These are phyloP conservation scores for Phytophthora hibernalis DNA, from an alignment of 352 stramenopile genomes.

Conservation along the genomic window DNA sequence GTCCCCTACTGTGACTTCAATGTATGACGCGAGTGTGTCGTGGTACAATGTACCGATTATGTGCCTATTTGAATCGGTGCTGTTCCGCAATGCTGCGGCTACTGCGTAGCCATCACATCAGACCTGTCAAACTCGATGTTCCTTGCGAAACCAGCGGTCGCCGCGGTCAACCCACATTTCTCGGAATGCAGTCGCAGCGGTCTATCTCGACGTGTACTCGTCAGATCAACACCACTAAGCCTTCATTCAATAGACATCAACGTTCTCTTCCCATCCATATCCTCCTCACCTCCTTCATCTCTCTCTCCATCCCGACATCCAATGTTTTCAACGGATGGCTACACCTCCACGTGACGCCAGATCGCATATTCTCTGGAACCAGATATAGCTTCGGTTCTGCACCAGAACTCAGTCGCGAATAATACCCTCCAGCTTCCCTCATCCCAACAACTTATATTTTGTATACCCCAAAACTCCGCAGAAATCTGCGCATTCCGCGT, in stretches of 20 bases:
- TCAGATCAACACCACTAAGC: not conserved
- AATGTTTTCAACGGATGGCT: not conserved
- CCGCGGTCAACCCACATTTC: not conserved
- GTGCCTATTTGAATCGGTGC: not conserved
- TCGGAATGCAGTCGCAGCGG: not conserved
- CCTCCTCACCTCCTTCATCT: not conserved
- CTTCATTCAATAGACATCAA: not conserved
- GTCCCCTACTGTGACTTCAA: not conserved
- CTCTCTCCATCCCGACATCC: not conserved
- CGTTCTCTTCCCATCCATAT: not conserved
- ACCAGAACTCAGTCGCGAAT: conserved; percentile 2
- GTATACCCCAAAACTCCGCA: conserved; percentile 14
- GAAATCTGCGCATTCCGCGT: not conserved
- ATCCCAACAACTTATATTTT: not conserved
- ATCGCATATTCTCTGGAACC: conserved; percentile 6
- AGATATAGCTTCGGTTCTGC: conserved; percentile 1
- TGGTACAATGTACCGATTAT: not conserved
- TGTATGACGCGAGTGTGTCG: conserved; percentile 1
- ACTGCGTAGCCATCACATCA: not conserved
- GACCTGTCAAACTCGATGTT: not conserved
- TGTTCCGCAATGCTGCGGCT: not conserved
- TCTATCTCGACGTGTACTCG: not conserved
- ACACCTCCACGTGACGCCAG: not conserved
- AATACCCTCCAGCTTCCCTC: conserved; percentile 6
- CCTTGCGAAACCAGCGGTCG: not conserved